Evolutionary conservation across 176 grass and related monocot genomes (phyloP), one percentile per base, ranked within the genome.

Genomic region (Stipa capillata): DNA sequence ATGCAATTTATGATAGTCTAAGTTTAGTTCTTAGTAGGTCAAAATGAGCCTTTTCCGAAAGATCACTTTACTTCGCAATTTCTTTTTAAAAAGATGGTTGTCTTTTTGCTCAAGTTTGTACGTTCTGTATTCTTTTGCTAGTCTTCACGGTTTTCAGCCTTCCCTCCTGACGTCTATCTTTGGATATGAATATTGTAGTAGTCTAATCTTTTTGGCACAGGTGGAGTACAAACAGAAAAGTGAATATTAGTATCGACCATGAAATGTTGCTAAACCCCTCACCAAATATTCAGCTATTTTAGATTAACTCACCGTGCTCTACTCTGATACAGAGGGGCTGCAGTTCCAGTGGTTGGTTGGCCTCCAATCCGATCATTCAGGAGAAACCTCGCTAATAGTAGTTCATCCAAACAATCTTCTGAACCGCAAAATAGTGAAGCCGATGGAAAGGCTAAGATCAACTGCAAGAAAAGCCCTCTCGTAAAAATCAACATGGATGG

Each of bases 401-500:
- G 78, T 48, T 86, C 92, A 65, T 78, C 59, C 8, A 96, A 86
- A 80, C 90, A 90, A 82, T 45, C 72, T 40, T 43, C 66, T 32
- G 79, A 88, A 51, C 76, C 65, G 3, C 82, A 79, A 78, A 88
- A 72, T 47, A 52, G 17, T 15, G 73, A 90, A 78, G 32, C 66
- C 8, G 80, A 72, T 57, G 73, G n/a, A 4, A 93, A 87, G 63
- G 45, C 27, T 14, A 85, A 78, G 11, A 35, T 83, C 58, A 76
- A 66, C 77, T 72, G 60, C 86, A 96, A 85, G 78, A 95, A 93
- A 62, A 75, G 77, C 40, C 72, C 78, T 70, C 84, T 96, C 8
- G 79, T 99, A 28, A 99, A 99, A 83, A 96, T 99, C 70, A 96
- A 99, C 90, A 99, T 99, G 97, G 97, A 99, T 51, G 97, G 97